These are phyloP conservation scores for Sinapis alba DNA, from an alignment of 441 rosid genomes.

Conservation along the genomic window DNA sequence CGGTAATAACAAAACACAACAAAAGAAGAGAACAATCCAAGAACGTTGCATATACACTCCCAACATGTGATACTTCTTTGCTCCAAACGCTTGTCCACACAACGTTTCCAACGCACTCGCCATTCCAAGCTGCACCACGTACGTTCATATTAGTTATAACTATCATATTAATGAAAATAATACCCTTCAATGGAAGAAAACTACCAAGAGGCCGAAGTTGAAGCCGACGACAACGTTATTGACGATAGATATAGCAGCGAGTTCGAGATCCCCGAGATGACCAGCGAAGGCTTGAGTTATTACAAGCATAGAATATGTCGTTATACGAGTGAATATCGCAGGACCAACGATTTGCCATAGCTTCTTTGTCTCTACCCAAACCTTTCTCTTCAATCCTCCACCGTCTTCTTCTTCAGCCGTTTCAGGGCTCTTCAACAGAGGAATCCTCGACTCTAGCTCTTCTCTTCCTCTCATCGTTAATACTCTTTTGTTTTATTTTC, in stretches of 20 bases:
- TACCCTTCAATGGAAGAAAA: background rate
- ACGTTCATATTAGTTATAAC: background rate
- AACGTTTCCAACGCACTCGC: conserved; percentile 91
- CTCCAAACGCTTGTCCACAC: conserved; percentile 89
- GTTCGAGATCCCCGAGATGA: conserved; percentile 82
- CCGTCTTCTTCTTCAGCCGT: conserved; percentile 43
- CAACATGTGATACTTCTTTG: conserved; percentile 73
- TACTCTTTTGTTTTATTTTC: background rate
- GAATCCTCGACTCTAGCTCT: conserved; percentile 9
- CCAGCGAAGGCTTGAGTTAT: conserved; percentile 93
- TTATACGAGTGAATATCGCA: conserved; percentile 67
- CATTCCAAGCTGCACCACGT: conserved; percentile 64
- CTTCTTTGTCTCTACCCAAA: conserved; percentile 74
- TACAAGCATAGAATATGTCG: conserved; percentile 70
- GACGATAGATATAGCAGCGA: conserved; percentile 78
- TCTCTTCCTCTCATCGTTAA: conserved; percentile 22
- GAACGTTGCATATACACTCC: conserved; percentile 90
- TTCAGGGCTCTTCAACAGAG: conserved; percentile 18
- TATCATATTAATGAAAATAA: too few relatives aligned
- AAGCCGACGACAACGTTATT: conserved; percentile 72
- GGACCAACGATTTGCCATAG: conserved; percentile 87
- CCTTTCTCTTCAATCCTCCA: conserved; percentile 34
- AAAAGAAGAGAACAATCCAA: conserved; percentile 69
- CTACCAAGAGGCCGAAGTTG: conserved; percentile 83
- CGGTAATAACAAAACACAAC: conserved; percentile 70